phyloP scores from a whole-genome alignment of 495 filamentous ascomycete species.

The Chaetomium fimeti region DNA sequence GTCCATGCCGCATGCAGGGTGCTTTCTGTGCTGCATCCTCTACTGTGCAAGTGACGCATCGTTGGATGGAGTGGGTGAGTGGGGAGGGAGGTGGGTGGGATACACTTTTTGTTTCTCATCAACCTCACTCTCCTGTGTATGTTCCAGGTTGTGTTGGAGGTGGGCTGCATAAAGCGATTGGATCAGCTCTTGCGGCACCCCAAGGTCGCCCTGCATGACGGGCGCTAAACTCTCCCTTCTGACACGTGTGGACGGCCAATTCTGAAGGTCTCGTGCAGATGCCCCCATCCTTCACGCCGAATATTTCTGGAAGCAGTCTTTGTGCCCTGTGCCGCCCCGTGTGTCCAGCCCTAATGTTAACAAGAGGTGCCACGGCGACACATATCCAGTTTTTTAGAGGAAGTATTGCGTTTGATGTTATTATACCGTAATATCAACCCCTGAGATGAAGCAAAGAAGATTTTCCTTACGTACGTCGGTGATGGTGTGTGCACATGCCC shows the following conservation, averaged over 20 bases:
- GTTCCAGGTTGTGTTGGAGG: slow-evolving; percentile 2
- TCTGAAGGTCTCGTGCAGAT: slow-evolving; percentile 3
- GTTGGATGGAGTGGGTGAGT: too few relatives aligned
- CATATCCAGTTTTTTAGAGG: not conserved
- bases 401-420: not conserved
- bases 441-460: too few relatives aligned
- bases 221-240: slow-evolving; percentile 2
- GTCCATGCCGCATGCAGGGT: not conserved
- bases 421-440: not conserved
- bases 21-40: not conserved
- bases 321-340: too few relatives aligned
- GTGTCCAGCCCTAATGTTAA: not conserved
- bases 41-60: not conserved
- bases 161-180: slow-evolving; percentile 2
- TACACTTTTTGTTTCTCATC: not conserved
- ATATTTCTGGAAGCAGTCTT: slow-evolving; percentile 2
- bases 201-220: not conserved
- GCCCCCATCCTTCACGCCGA: not conserved
- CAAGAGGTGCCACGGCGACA: not conserved
- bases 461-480: too few relatives aligned
- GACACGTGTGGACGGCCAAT: slow-evolving; percentile 1
- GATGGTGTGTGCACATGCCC: not conserved
- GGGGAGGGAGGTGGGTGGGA: not conserved
- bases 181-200: not conserved
- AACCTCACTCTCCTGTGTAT: too few relatives aligned